Base-by-base conservation (phyloP, 257 asterid species). In the Solanum paucissectum region DNA sequence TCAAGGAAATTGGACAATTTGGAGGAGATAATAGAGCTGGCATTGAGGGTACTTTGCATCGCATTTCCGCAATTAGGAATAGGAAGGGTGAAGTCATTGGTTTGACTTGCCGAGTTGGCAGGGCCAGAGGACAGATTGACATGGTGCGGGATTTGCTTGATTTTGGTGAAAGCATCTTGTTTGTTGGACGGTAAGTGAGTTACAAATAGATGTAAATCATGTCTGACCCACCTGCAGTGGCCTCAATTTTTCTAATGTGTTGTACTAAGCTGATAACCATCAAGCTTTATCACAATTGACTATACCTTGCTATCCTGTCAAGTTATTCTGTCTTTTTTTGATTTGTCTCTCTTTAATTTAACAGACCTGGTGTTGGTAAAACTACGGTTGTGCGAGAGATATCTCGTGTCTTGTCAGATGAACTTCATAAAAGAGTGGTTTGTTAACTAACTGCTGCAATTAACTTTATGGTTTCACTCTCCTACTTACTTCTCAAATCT, bases 361-460 rank as follows among this genome's bases (percentile, higher is more conserved):
- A 86, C 95, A 94, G 98, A 92, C 98, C 98, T 88, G 98, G 97
- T 87, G 92, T 94, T 42, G 98, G 98, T 73, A 95, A 95, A 87
- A 94, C 98, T 69, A 95, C 98, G 75, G 90, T 93, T 29, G 87
- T 94, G 95, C 88, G 98, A 86, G 98, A 94, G 91, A 93, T 95
- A 89, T 91, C 97, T 79, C 93, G 93, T 83, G 93, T 92, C 72
- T 82, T 93, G 91, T 92, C 98, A 4, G 96, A 93, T 34, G 96
- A 95, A 88, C 93, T 93, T 88, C 97, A 40, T 38, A 95, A 94
- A 91, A 92, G 98, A 93, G 98, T 95, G 96, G 98, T 95, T 86
- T 74, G 98, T 92, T 82, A 23, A 88, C 87, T 44, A 79, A 27
- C 85, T 33, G 12, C 34, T 79, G 40, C 66, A 79, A 27, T 79